These are phyloP conservation scores for Hyaloscypha bicolor DNA, from an alignment of 495 filamentous ascomycete species.

Conservation along the genomic window DNA sequence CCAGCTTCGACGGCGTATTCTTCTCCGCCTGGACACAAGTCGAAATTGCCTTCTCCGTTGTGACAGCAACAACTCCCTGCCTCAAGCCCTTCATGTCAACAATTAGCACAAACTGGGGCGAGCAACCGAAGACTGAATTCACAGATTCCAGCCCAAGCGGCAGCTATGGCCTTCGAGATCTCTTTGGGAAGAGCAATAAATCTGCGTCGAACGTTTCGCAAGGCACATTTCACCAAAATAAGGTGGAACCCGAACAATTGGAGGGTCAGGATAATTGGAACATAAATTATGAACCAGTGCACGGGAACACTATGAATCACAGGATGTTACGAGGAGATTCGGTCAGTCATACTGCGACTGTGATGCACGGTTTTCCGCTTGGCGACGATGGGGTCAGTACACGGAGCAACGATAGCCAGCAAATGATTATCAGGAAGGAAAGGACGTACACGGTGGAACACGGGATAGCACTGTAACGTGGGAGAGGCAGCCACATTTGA, in stretches of 20 bases:
- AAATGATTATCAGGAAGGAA: conserved; percentile 3
- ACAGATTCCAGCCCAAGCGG: conserved; percentile 6
- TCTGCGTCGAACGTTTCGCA: not conserved
- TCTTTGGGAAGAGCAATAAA: conserved; percentile 12
- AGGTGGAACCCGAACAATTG: not conserved
- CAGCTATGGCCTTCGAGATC: conserved; percentile 9
- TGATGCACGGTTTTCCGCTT: not conserved
- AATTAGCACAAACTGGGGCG: conserved; percentile 17
- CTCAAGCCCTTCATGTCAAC: conserved; percentile 51
- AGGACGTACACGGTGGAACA: conserved; percentile 4
- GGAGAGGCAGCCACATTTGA: no score
- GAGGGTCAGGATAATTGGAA: conserved; percentile 1
- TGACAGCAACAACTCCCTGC: conserved; percentile 48
- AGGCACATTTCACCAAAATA: no score
- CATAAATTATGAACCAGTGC: not conserved
- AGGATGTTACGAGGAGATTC: conserved; percentile 4
- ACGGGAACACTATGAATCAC: conserved; percentile 12
- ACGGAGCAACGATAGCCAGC: conserved; percentile 8
- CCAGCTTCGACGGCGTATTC: conserved; percentile 10
- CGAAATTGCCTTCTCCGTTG: conserved; percentile 44
- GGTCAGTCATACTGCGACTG: conserved; percentile 8
- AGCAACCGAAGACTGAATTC: conserved; percentile 10
- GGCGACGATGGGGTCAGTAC: conserved; percentile 10
- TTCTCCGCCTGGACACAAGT: conserved; percentile 40
- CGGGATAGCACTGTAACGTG: not conserved